Base-by-base conservation (phyloP, 805 yeast species). In the Yamadazyma sp. region DNA sequence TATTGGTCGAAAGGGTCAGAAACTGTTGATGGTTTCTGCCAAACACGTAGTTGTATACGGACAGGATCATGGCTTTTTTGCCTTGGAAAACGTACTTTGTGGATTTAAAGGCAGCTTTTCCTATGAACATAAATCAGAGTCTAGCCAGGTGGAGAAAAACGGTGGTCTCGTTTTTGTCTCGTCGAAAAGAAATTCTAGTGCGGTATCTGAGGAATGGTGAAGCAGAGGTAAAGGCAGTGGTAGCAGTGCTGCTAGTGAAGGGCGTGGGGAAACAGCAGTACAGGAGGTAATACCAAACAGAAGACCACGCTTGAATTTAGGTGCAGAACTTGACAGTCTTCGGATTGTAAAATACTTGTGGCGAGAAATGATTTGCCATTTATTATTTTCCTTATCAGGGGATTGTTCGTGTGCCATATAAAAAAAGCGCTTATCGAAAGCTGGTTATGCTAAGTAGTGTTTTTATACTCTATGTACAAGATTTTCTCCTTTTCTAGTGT, bases 11-110 rank as follows among this genome's bases (percentile, higher is more conserved):
- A 5, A 36, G 8, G 4, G 40, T 13, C 30, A 25, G 38, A 6
- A 19, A 28, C 11, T 29, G 20, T 14, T 23, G 29, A 9, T 31
- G 36, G 16, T 23, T 14, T 14, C 42, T 37, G n/a, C 46, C 39
- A 32, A 53, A 54, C 19, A 57, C 35, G 41, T 58, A 57, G 42
- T 50, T 53, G 35, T 51, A 57, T 15, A 57, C 42, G 13, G 59
- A 52, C 54, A 48, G 54, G 23, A 59, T 44, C 60, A 59, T 57
- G 17, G 32, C 28, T 38, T 12, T 35, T 21, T 21, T 21, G 10
- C 9, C 10, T 8, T 28, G 31, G 20, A 28, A 28, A 16, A 20
- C 11, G 33, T 8, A 20, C 18, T 22, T 36, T 16, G 9, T 23
- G 20, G 13, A 14, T 28, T 18, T 13, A 28, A 28, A 12, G n/a